Percentiles rank a stretch among this genome's conserved stretches.
These are phyloP conservation scores for Cinnamomum chago DNA, from an alignment of 164 flowering plant genomes.

Conservation along the genomic window DNA sequence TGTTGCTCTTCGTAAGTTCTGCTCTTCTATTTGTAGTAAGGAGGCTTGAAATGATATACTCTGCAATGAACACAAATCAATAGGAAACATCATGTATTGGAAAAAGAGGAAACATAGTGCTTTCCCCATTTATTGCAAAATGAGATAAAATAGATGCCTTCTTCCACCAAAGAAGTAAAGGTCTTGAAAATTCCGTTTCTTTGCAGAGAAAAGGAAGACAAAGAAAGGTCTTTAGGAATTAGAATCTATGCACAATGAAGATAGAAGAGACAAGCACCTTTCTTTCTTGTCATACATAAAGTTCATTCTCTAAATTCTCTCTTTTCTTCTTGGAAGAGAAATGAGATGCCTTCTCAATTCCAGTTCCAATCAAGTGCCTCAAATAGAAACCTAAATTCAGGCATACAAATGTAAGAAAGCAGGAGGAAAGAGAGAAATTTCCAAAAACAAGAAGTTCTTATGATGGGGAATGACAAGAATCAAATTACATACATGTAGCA, in stretches of 20 bases:
- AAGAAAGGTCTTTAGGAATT: not conserved
- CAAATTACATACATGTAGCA: not conserved
- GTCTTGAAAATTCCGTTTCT: not conserved
- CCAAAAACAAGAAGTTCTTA: not conserved
- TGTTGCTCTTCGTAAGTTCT: slow-evolving; percentile 6
- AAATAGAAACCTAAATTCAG: slow-evolving; percentile 4
- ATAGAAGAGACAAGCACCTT: slow-evolving; percentile 2
- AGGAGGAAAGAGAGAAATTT: not conserved
- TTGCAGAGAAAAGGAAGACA: not conserved
- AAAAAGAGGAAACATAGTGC: not conserved
- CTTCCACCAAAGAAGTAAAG: slow-evolving; percentile 4
- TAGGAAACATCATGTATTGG: not conserved
- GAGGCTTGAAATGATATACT: slow-evolving; percentile 19
- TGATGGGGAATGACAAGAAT: not conserved
- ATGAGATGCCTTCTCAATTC: not conserved
- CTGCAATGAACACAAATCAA: slow-evolving; percentile 8
- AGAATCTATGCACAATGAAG: not conserved
- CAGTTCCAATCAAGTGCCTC: slow-evolving; percentile 2
- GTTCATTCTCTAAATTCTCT: slow-evolving; percentile 13
- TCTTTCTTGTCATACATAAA: slow-evolving; percentile 12
- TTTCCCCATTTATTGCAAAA: not conserved
- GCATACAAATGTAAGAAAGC: not conserved
- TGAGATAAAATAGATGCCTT: not conserved
- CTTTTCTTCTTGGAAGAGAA: not conserved
- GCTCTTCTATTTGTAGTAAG: slow-evolving; percentile 9